Percentiles rank a stretch among this genome's conserved stretches.
Evolutionary conservation across 441 rosid genomes (phyloP).

Genomic region (Erysimum cheiri): DNA sequence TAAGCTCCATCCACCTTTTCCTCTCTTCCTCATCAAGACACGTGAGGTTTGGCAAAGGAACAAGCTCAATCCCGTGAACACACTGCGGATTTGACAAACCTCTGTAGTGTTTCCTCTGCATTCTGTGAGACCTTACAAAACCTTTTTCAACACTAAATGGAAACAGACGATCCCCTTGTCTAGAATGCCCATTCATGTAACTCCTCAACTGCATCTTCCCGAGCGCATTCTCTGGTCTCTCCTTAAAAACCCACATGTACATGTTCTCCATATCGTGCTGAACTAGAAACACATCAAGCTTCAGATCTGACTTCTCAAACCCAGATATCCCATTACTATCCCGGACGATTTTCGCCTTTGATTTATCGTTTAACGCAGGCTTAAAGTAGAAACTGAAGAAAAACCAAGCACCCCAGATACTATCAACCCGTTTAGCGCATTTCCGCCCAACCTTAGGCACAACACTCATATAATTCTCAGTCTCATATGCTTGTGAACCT

Average conservation of each 20-base stretch:
- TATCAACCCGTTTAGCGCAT: constrained; percentile 65
- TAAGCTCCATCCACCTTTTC: constrained; percentile 73
- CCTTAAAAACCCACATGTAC: constrained; percentile 83
- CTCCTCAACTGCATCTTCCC: constrained; percentile 83
- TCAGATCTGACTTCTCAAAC: constrained; percentile 65
- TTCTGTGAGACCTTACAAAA: constrained; percentile 71
- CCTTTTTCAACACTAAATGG: constrained; percentile 76
- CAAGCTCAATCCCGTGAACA: constrained; percentile 72
- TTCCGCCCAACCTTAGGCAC: constrained; percentile 58
- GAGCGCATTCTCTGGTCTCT: constrained; percentile 70
- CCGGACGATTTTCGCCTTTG: constrained; percentile 62
- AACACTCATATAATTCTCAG: constrained; percentile 53
- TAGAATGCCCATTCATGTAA: constrained; percentile 77
- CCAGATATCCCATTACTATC: constrained; percentile 65
- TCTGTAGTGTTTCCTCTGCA: constrained; percentile 79
- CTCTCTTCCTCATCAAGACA: constrained; percentile 67
- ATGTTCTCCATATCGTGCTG: constrained; percentile 85
- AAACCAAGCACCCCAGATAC: constrained; percentile 83
- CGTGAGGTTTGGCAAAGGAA: constrained; percentile 60
- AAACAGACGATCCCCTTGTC: constrained; percentile 69
- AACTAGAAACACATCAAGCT: constrained; percentile 69
- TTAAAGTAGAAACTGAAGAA: constrained; percentile 75
- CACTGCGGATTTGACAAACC: constrained; percentile 80
- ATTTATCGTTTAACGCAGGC: constrained; percentile 68
- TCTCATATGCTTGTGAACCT: constrained; percentile 56